Base-by-base conservation (phyloP, 2,329 filamentous ascomycete genomes). In the Teratosphaeria gauchensis region DNA sequence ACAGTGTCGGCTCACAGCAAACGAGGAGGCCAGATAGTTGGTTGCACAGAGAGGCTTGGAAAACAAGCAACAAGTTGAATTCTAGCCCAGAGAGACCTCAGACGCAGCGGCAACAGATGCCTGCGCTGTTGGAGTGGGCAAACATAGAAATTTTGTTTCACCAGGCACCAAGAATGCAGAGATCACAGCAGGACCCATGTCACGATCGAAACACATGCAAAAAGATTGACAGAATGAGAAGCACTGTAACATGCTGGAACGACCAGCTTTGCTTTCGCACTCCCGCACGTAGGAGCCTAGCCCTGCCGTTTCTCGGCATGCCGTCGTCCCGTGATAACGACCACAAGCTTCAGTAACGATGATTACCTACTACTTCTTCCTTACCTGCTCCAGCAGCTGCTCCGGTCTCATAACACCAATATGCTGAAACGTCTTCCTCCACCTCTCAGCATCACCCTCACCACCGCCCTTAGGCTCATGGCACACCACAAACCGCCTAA, bases 401-500 rank as follows among this genome's bases (percentile, higher is more conserved):
- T 48, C 42, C 42, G 42, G 42, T 16, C 16, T 48, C 42, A 48
- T 48, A 7, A 70, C 64, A 14, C 63, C 65, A 21, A 70, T 54
- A 60, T 71, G 68, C 56, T 63, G 58, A 53, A 64, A 70, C 58
- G 62, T 65, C 54, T 63, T 61, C 35, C 54, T 56, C 67, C 68
- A 70, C 9, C 63, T 64, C 21, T 60, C 59, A 9, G 65, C 63
- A 59, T 69, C 65, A 5, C 51, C 28, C 16, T 46, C 56, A 55
- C 51, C 56, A 12, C 42, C 35, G 16, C 33, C 55, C 33, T 54
- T 46, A 11, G 62, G 59, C 62, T 68, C 63, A 56, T 72, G 60
- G 42, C 66, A 64, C 9, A 73, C 63, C 9, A 64, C 53, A 55
- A 73, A 71, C 32, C 65, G 66, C 16, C 70, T 56, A 56, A 63